Conservation (phyloP, 2,329 filamentous ascomycete species). For the Hypoxylon sp. region DNA sequence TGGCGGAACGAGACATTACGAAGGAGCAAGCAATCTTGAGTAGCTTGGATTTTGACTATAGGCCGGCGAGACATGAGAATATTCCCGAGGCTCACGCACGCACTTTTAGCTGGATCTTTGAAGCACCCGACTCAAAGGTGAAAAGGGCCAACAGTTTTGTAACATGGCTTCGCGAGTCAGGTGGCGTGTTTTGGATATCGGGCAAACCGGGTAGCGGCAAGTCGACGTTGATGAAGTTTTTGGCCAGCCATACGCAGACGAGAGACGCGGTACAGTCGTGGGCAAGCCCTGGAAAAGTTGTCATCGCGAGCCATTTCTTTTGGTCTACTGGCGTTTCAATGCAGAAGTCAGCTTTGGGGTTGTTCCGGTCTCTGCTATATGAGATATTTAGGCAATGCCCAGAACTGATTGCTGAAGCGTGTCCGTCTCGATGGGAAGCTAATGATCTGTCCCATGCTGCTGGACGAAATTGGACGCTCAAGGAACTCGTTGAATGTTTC, state of each 20-base stretch:
- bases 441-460: neutral
- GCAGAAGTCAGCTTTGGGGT: conserved; percentile 55
- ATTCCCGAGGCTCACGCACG: conserved; percentile 38
- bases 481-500: conserved; percentile 18
- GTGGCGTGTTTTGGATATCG: conserved; percentile 44
- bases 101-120: conserved; percentile 44
- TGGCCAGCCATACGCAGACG: conserved; percentile 40
- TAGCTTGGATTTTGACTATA: conserved; percentile 33
- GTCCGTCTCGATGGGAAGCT: conserved; percentile 12
- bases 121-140: conserved; percentile 3
- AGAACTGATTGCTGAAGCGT: conserved; percentile 26
- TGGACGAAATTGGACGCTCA: conserved; percentile 11
- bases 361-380: conserved; percentile 49
- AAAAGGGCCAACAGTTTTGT: conserved; percentile 11
- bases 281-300: conserved; percentile 44
- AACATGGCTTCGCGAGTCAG: conserved; percentile 49
- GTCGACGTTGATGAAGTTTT: conserved; percentile 47
- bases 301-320: conserved; percentile 56
- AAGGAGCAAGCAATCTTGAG: conserved; percentile 43
- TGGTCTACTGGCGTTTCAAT: conserved; percentile 53
- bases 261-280: conserved; percentile 48
- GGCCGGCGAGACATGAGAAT: conserved; percentile 28
- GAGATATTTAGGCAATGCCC: conserved; percentile 42
- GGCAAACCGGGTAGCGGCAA: conserved; percentile 48
- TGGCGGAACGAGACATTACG: conserved; percentile 16